phyloP scores from a whole-genome alignment of 768 basidiomycete genomes.

The Naematelia aurantialba region DNA sequence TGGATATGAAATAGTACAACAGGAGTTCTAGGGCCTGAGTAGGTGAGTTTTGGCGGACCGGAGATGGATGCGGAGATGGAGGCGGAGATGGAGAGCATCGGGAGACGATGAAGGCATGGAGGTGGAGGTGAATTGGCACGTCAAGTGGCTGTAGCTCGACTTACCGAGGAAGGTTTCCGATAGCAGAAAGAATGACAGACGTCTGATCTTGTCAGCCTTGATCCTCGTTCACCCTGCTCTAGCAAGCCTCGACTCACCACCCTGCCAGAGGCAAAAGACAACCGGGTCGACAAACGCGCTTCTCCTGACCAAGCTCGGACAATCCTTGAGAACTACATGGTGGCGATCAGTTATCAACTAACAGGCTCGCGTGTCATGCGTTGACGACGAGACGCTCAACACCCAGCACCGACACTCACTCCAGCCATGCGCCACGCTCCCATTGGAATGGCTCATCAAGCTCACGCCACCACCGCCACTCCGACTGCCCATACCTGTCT shows the following conservation, averaged over 20 bases:
- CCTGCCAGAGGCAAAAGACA: conserved; percentile 89
- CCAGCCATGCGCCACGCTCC: conserved; percentile 84
- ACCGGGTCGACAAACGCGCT: conserved; percentile 86
- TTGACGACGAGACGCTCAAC: no score
- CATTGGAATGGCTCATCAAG: conserved; percentile 84
- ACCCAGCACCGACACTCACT: conserved; percentile 45
- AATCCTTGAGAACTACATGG: conserved; percentile 65
- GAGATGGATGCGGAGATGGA: conserved; percentile 58
- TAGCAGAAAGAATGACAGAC: conserved; percentile 91
- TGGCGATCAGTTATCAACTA: conserved; percentile 5
- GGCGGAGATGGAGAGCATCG: conserved; percentile 55
- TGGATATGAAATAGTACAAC: conserved; percentile 81
- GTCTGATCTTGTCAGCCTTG: conserved; percentile 54
- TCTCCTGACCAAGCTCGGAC: conserved; percentile 64
- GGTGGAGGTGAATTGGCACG: no score
- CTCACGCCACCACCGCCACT: conserved; percentile 59
- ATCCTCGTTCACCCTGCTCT: background rate
- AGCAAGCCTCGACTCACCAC: conserved; percentile 56
- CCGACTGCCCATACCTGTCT: conserved; percentile 5
- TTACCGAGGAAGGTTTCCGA: conserved; percentile 62
- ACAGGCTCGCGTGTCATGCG: background rate
- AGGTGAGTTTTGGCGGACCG: conserved; percentile 7
- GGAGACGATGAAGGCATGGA: background rate
- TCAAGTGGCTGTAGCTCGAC: no score
- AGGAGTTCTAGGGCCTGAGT: conserved; percentile 69